Base-by-base conservation (phyloP, 2,329 filamentous ascomycete species). In the Ophiocordyceps camponoti-saundersi region DNA sequence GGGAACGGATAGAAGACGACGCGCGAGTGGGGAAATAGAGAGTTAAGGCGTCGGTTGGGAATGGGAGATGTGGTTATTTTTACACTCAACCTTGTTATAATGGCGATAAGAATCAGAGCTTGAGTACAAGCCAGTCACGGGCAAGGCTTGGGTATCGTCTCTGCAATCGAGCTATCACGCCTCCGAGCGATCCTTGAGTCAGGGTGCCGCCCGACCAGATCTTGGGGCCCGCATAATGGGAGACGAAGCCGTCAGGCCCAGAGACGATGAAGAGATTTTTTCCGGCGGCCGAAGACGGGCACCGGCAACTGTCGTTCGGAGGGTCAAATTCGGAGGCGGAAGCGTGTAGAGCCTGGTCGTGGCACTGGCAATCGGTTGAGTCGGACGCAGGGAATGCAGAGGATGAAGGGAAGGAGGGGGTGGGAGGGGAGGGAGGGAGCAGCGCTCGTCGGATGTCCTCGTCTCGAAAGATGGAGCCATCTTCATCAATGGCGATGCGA, bases 241-340 rank as follows among this genome's bases (percentile, higher is more conserved):
- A 73, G 39, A 96, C 73, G 63, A 96, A 96, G 0, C 92, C 90
- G 47, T 94, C 86, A 0, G 92, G 90, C 0, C 92, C 92, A 1
- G 88, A 94, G 1, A 96, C 76, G 48, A 95, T 70, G n/a, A 95
- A 68, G 20, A 95, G 60, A 49, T 79, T 80, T 51, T 73, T 75
- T 1, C 75, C 71, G 12, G 48, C 54, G 6, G 54, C 55, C 12
- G 52, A 44, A 1, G 52, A 44, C 1, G 51, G 51, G 49, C 61
- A 64, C 6, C 51, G 48, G 51, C 60, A 59, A 23, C 49, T 49
- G 42, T 51, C 39, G 36, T 52, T 51, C 34, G 57, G 49, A 3
- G 52, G 44, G 44, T 60, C 58, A 46, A 63, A 63, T 42, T 63
- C 58, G 10, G 61, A 60, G 20, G 54, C 52, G 12, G 46, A 44